Base-by-base conservation (phyloP, 306 rosid species). In the Vigna reflexopilosa region DNA sequence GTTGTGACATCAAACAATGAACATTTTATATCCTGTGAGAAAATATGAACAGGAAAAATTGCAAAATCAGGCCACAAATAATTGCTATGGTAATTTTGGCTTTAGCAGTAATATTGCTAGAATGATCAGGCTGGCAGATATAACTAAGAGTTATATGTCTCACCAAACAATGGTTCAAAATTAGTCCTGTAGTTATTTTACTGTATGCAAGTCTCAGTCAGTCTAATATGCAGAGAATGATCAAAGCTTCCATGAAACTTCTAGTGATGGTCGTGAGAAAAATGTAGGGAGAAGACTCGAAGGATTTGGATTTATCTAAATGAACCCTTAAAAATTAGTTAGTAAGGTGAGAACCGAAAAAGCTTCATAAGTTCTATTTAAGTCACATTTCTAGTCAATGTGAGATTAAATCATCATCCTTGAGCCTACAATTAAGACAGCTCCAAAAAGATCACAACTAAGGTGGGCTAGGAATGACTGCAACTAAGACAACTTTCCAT, bases 1-100 rank as follows among this genome's bases (percentile, higher is more conserved):
- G 36, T 62, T 22, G 30, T 62, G 50, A 71, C 75, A 63, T 69
- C 32, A 34, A 56, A 72, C 15, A 61, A 50, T 19, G 28, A 67
- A 76, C 11, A 48, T n/a, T 47, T 36, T 51, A 15, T 51, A 15
- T 50, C 38, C 13, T 64, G 52, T 0, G 24, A 38, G 66, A 51
- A 50, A 51, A 62, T 54, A 58, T 58, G 40, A 44, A 15, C 17
- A 66, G 67, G 50, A 67, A 59, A 51, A 59, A 51, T 48, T 3
- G 34, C 0, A 6, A 73, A 77, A 78, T 6, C 70, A 69, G 38
- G 52, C 4, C 57, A 13, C 12, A 50, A 49, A 77, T 4, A 38
- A 34, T 68, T 32, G 45, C 24, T 49, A 71, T 50, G 34, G 48
- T 12, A 19, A 16, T 34, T 50, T 42, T 77, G 62, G 32, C 74